Evolutionary conservation across 257 asterid genomes (phyloP), one percentile per base, ranked within the genome.

Genomic region (Forsythia suspensa): DNA sequence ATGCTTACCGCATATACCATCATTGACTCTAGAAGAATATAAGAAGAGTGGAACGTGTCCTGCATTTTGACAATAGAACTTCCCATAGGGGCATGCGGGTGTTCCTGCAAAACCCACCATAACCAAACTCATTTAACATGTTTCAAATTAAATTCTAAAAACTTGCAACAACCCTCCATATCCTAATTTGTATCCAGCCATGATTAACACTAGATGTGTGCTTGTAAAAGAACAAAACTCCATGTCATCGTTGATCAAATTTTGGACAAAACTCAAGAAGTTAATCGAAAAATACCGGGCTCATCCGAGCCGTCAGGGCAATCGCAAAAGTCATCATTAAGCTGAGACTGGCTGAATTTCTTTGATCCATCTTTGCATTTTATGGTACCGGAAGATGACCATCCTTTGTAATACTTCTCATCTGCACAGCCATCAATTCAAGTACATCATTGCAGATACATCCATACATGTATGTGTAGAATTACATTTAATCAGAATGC

Each of bases 251-350:
- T 41, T 44, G 9, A 75, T 42, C 81, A 72, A 71, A 12, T 29
- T 43, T 57, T 36, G 61, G n/a, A 82, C 24, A 68, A 24, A 24
- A 59, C 43, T 34, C 21, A 63, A 5, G 40, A 69, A 68, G 37
- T 3, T 59, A 74, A 57, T 3, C 65, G 44, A 77, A 76, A 15
- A 67, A 82, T 82, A 95, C 99, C 99, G n/a, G 99, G 99, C 88
- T 95, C 99, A 76, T 95, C 99, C 38, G 99, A 89, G 82, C 97
- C 99, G 85, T 95, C 99, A 8, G 84, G 90, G 80, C 99, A 95
- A 85, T 95, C 99, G 39, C 99, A 95, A 87, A 90, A 95, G 74
- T 95, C 98, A 84, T 95, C 99, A 74, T 95, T 95, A 80, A 95
- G 80, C 89, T 90, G 99, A 65, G 94, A 89, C 82, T 83, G 86